Evolutionary conservation across 106 monocot species (phyloP).

Genomic region (Xerophyta viscosa): DNA sequence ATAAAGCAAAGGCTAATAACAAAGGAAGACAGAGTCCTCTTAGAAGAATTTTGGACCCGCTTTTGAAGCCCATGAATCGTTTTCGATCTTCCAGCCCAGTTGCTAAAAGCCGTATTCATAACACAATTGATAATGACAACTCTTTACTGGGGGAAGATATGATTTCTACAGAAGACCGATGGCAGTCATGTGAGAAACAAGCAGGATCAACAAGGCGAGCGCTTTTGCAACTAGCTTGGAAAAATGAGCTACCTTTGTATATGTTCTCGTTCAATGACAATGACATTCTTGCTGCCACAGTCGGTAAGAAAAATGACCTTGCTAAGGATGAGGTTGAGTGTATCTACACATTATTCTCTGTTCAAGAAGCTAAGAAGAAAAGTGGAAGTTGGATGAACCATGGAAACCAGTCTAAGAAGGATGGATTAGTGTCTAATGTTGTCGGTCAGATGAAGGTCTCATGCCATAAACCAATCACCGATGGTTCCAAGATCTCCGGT

Average conservation of each 20-base stretch:
- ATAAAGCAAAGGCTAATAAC: conserved; percentile 20
- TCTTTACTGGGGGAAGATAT: conserved; percentile 12
- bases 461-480: conserved; percentile 2
- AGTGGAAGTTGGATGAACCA: conserved; percentile 48
- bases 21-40: conserved; percentile 42
- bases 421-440: conserved; percentile 41
- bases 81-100: conserved; percentile 1
- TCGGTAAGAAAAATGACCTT: conserved; percentile 24
- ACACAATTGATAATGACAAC: not conserved
- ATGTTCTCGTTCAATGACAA: conserved; percentile 67
- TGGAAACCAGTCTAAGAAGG: conserved; percentile 50
- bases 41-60: conserved; percentile 65
- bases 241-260: conserved; percentile 66
- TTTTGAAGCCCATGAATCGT: conserved; percentile 44
- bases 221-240: conserved; percentile 75
- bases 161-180: not conserved
- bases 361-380: conserved; percentile 67
- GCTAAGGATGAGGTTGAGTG: conserved; percentile 26
- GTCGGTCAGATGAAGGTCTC: conserved; percentile 72
- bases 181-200: not conserved
- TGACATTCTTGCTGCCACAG: conserved; percentile 69
- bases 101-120: conserved; percentile 2
- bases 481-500: conserved; percentile 9
- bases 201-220: conserved; percentile 34
- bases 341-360: conserved; percentile 55